Evolutionary conservation across 345 rosid genomes (phyloP).

Genomic region (Citrus australasica): DNA sequence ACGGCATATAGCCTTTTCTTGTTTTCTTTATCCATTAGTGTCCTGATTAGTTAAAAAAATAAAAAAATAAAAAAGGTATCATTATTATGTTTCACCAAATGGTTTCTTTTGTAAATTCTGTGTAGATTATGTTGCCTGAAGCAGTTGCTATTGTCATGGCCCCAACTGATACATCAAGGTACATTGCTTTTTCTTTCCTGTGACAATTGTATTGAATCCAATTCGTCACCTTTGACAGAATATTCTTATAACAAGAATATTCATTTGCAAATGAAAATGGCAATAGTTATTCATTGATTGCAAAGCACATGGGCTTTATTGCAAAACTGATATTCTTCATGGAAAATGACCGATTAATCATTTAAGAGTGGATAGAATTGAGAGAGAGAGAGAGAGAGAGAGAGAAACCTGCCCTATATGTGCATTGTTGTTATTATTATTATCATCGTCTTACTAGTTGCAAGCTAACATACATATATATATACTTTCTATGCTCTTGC

Average conservation of each 20-base stretch:
- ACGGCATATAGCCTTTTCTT: not conserved
- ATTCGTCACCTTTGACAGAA: not conserved
- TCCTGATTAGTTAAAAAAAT: not conserved
- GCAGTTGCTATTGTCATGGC: conserved; percentile 97
- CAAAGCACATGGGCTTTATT: too few species aligned
- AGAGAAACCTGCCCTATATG: not conserved
- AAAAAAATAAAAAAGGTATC: too few species aligned
- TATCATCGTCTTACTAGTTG: not conserved
- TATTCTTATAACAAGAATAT: not conserved
- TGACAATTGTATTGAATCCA: conserved; percentile 2
- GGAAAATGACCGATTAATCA: not conserved
- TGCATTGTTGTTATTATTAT: not conserved
- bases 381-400: too few species aligned
- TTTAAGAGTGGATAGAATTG: not conserved
- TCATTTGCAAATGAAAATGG: not conserved
- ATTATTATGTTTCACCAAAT: conserved; percentile 1
- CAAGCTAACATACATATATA: not conserved
- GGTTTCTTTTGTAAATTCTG: not conserved
- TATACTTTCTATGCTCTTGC: conserved; percentile 9
- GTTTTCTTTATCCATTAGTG: not conserved
- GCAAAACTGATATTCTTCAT: not conserved
- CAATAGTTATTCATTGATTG: not conserved
- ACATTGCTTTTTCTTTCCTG: not conserved
- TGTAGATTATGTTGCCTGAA: conserved; percentile 88
- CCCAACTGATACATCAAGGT: conserved; percentile 83